Conservation (phyloP, 495 filamentous ascomycete genomes). For the Podospora pseudoanserina region DNA sequence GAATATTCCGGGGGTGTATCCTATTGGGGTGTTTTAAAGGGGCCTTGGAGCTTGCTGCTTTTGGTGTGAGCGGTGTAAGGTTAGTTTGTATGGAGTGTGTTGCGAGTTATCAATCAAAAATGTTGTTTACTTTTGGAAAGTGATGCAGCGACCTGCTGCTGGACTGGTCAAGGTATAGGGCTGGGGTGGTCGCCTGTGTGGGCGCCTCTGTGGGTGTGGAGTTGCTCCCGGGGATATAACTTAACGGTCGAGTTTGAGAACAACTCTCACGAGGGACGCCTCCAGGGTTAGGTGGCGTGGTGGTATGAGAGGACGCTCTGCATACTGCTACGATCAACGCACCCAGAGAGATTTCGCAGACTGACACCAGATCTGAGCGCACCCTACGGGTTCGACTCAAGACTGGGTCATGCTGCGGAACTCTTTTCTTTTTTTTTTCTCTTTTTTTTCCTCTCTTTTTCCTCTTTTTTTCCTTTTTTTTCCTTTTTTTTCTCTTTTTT, state of each 20-base stretch:
- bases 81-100: too few relatives aligned
- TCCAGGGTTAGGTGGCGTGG: background rate
- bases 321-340: background rate
- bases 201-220: background rate
- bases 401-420: background rate
- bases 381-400: background rate
- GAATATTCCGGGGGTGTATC: constrained; percentile 46
- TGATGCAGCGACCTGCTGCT: too few relatives aligned
- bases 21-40: constrained; percentile 31
- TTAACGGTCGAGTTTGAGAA: background rate
- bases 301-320: background rate
- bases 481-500: background rate
- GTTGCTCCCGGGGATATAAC: background rate
- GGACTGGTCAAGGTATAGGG: too few relatives aligned
- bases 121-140: too few relatives aligned
- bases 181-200: too few relatives aligned
- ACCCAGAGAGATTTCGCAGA: background rate
- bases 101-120: too few relatives aligned
- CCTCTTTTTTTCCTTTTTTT: too few relatives aligned
- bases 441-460: background rate
- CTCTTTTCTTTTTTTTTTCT: background rate
- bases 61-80: too few relatives aligned
- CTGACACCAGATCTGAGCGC: too few relatives aligned
- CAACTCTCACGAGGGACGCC: background rate
- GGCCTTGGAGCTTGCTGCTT: too few relatives aligned